A percentile compares a stretch with the other conserved stretches of the same genome.
These are phyloP conservation scores for Penicillium longicatenatum DNA, from an alignment of 495 filamentous ascomycete species.

Conservation along the genomic window DNA sequence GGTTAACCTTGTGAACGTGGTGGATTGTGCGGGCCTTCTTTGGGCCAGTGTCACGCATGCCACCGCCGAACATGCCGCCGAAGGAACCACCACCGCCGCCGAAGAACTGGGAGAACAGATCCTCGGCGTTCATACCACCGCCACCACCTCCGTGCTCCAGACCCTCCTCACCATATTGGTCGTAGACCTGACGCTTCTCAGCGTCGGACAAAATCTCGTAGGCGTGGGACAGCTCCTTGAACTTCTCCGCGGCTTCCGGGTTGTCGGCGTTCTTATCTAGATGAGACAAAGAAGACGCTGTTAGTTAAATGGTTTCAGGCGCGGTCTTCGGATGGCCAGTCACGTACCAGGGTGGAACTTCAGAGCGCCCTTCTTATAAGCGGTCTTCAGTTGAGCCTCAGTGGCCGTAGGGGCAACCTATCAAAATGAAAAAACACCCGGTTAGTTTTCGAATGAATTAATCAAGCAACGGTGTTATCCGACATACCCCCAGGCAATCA, in stretches of 20 bases:
- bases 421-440: constrained; percentile 25
- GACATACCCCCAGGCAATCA: constrained; percentile 78
- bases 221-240: constrained; percentile 94
- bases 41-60: constrained; percentile 80
- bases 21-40: constrained; percentile 95
- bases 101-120: constrained; percentile 98
- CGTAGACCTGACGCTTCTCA: constrained; percentile 88
- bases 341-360: constrained; percentile 86
- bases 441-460: constrained; percentile 5
- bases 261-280: constrained; percentile 95
- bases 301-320: background rate
- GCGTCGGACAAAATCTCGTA: constrained; percentile 93
- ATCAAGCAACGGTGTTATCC: constrained; percentile 14
- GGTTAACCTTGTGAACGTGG: constrained; percentile 95
- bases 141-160: constrained; percentile 82
- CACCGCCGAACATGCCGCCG: constrained; percentile 83
- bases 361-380: constrained; percentile 87
- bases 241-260: constrained; percentile 92
- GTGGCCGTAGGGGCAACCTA: constrained; percentile 73
- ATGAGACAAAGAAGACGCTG: constrained; percentile 9
- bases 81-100: constrained; percentile 78
- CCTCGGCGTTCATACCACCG: constrained; percentile 92
- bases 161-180: constrained; percentile 96
- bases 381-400: constrained; percentile 81
- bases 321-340: background rate